Conservation (phyloP, 345 rosid species). For the Eucalyptus curtisii region DNA sequence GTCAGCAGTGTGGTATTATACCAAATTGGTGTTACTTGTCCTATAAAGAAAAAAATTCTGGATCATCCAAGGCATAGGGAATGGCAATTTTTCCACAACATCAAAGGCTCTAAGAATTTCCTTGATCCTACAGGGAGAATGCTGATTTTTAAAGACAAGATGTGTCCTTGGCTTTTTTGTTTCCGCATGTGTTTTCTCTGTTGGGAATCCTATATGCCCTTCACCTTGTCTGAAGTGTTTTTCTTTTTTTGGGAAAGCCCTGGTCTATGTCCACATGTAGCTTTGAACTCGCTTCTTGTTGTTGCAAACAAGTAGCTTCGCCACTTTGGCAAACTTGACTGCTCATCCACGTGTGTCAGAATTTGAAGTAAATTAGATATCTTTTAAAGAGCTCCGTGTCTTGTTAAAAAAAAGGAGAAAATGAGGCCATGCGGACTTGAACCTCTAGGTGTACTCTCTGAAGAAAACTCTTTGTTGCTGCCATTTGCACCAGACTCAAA, state of each 20-base stretch:
- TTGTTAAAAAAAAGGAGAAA: neutral
- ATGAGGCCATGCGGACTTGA: neutral
- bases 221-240: neutral
- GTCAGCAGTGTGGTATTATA: neutral
- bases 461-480: neutral
- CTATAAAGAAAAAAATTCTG: neutral
- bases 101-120: neutral
- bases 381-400: neutral
- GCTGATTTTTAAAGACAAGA: neutral
- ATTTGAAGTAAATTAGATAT: neutral
- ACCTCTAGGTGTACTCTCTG: neutral
- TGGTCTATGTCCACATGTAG: neutral
- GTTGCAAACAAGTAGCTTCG: neutral
- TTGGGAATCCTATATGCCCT: neutral
- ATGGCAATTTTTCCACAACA: neutral
- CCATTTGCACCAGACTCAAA: neutral
- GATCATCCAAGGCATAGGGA: neutral
- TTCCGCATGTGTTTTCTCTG: neutral
- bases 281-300: neutral
- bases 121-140: neutral
- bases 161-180: neutral
- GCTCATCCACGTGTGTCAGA: neutral
- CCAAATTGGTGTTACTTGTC: neutral
- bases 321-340: neutral
- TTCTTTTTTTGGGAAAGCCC: neutral